These are phyloP conservation scores for Nannizzia gypsea DNA, from an alignment of 2,329 filamentous ascomycete species.

Conservation along the genomic window DNA sequence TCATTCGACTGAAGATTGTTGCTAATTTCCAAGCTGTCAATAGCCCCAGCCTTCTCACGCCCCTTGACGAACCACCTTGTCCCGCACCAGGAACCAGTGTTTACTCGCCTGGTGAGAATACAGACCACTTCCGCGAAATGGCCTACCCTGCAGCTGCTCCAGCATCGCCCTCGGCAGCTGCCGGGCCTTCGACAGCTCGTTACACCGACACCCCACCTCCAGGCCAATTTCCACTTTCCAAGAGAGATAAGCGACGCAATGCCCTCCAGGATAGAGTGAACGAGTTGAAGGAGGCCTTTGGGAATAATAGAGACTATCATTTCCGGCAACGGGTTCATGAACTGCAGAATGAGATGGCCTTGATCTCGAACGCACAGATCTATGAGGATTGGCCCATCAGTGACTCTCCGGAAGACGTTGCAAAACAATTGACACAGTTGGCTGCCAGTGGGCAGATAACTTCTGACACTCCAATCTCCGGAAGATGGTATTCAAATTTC, in stretches of 20 bases:
- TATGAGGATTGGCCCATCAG: slow-evolving; percentile 61
- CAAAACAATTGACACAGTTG: slow-evolving; percentile 48
- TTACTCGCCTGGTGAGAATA: neutral
- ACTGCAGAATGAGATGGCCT: slow-evolving; percentile 79
- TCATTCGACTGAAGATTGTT: neutral
- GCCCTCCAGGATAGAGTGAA: slow-evolving; percentile 68
- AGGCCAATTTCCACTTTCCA: slow-evolving; percentile 46
- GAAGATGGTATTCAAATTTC: slow-evolving; percentile 74
- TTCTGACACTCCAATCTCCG: slow-evolving; percentile 57
- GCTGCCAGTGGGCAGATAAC: slow-evolving; percentile 50
- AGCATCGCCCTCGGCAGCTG: slow-evolving; percentile 7
- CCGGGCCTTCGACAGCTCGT: slow-evolving; percentile 8
- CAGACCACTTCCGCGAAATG: slow-evolving; percentile 1
- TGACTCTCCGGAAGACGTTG: slow-evolving; percentile 53
- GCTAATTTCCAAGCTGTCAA: neutral
- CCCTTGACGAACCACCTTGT: neutral
- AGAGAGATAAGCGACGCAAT: slow-evolving; percentile 81
- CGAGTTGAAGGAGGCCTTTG: slow-evolving; percentile 64
- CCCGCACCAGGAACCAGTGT: neutral
- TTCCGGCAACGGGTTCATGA: slow-evolving; percentile 85
- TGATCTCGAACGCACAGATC: slow-evolving; percentile 74
- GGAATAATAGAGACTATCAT: slow-evolving; percentile 65
- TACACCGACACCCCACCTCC: slow-evolving; percentile 16
- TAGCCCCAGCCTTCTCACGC: neutral
- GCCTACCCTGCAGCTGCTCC: slow-evolving; percentile 10